Base-by-base conservation (phyloP, 805 yeast genomes). In the Starmerella bombi region DNA sequence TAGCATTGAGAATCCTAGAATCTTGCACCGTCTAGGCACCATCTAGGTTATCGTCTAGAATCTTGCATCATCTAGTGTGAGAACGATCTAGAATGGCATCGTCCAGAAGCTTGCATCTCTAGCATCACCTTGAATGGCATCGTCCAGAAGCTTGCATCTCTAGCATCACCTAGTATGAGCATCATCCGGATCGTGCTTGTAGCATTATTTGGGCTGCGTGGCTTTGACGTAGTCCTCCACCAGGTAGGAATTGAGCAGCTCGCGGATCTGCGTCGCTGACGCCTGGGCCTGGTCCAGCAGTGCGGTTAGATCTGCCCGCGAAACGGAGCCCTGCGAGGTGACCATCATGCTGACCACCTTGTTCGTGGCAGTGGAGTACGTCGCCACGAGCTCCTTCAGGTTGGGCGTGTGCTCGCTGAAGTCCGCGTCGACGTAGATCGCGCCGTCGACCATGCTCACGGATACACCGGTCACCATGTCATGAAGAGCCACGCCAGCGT, bases 401-500 rank as follows among this genome's bases (percentile, higher is more conserved):
- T 34, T 32, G 14, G 33, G 36, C 3, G 34, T 33, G 10, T n/a
- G 6, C 17, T 32, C 37, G 7, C 25, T 31, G 9, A 46, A 40
- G 14, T 50, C 50, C 2, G 42, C 43, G 18, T 52, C 55, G 1
- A 49, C 44, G 18, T 28, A 42, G 1, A 50, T 17, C 12, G 28
- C 21, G 16, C 31, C 39, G n/a, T 36, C 43, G 16, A 25, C 48
- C 2, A 35, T 21, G 8, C 32, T 21, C 1, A 54, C 59, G 4
- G 58, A 37, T 2, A 56, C 60, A 14, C 64, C 61, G 6, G 84
- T 71, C 1, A 85, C 86, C 45, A 85, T 63, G 53, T 86, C 93
- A 41, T 72, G 66, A 22, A 84, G 57, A 51, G 86, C 93, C 21
- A 88, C 75, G 6, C 85, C 85, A 0, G 95, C 78, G 59, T 91